phyloP scores from a whole-genome alignment of 2,329 filamentous ascomycete species.

The Fusarium sp. region DNA sequence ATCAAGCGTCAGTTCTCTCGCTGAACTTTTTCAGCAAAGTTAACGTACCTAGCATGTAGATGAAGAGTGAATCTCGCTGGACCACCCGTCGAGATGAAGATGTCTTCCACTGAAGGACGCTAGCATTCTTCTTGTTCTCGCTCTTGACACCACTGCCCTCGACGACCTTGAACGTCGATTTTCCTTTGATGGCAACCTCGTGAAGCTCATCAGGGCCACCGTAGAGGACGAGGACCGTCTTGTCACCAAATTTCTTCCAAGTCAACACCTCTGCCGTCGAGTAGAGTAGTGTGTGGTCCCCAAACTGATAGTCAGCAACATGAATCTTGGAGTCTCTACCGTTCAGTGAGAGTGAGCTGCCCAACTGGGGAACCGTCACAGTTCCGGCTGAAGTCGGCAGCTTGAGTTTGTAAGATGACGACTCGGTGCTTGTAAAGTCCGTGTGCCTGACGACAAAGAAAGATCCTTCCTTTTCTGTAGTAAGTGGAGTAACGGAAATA shows the following conservation, averaged over 20 bases:
- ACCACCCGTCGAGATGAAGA: conserved; percentile 46
- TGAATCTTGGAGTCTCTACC: conserved; percentile 77
- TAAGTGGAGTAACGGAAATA: conserved; percentile 72
- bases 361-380: conserved; percentile 68
- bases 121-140: conserved; percentile 27
- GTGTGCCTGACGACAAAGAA: conserved; percentile 78
- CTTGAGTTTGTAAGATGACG: conserved; percentile 72
- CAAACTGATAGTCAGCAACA: conserved; percentile 74
- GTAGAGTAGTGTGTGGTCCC: conserved; percentile 70
- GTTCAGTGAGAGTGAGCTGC: conserved; percentile 66
- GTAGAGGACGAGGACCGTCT: conserved; percentile 73
- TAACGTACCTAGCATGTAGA: conserved; percentile 54
- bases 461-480: conserved; percentile 60
- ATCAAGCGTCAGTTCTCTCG: neutral
- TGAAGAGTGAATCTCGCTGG: conserved; percentile 53
- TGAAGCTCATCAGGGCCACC: conserved; percentile 71
- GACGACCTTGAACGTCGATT: conserved; percentile 23
- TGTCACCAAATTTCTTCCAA: conserved; percentile 72
- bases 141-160: conserved; percentile 47
- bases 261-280: conserved; percentile 78
- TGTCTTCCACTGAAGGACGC: conserved; percentile 49
- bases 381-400: conserved; percentile 66
- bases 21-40: accelerated
- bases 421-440: conserved; percentile 69
- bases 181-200: conserved; percentile 65